These are phyloP conservation scores for Kwoniella botswanensis DNA, from an alignment of 768 basidiomycete genomes.

Conservation along the genomic window DNA sequence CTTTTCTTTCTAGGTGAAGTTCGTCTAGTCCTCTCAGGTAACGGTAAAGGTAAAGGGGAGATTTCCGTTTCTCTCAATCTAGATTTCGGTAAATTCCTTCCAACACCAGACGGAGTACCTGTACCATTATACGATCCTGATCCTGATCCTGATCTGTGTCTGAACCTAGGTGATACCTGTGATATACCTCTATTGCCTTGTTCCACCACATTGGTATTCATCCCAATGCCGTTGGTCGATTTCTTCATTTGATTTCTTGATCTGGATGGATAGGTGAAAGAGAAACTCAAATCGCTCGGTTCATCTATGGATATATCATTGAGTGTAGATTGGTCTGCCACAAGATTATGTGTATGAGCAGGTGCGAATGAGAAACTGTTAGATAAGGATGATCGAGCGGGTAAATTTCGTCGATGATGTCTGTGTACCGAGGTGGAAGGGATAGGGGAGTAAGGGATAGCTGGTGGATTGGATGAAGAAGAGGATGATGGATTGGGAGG, in stretches of 20 bases:
- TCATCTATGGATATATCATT: conserved; percentile 22
- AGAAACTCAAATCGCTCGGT: conserved; percentile 22
- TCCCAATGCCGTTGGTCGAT: conserved; percentile 1
- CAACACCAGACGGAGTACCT: neutral
- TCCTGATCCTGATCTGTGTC: conserved; percentile 7
- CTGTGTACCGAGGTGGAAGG: conserved; percentile 21
- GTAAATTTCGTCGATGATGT: conserved; percentile 24
- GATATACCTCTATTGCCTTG: conserved; percentile 49
- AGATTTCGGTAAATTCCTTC: neutral
- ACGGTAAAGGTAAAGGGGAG: conserved; percentile 1
- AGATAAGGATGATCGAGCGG: conserved; percentile 44
- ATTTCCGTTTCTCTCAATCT: conserved; percentile 24
- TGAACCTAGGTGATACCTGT: conserved; percentile 42
- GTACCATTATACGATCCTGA: conserved; percentile 13
- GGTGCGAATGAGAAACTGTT: conserved; percentile 42
- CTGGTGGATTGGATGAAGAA: conserved; percentile 17
- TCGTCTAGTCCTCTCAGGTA: conserved; percentile 10
- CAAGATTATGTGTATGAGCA: neutral
- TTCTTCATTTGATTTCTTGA: conserved; percentile 1
- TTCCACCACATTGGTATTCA: conserved; percentile 16
- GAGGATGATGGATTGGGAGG: conserved; percentile 38
- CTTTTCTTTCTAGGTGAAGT: conserved; percentile 22
- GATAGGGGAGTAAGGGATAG: conserved; percentile 21
- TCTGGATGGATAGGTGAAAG: conserved; percentile 33
- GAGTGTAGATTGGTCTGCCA: neutral